These are phyloP conservation scores for Dichotomopilus funicola DNA, from an alignment of 2,329 filamentous ascomycete species.

Conservation along the genomic window DNA sequence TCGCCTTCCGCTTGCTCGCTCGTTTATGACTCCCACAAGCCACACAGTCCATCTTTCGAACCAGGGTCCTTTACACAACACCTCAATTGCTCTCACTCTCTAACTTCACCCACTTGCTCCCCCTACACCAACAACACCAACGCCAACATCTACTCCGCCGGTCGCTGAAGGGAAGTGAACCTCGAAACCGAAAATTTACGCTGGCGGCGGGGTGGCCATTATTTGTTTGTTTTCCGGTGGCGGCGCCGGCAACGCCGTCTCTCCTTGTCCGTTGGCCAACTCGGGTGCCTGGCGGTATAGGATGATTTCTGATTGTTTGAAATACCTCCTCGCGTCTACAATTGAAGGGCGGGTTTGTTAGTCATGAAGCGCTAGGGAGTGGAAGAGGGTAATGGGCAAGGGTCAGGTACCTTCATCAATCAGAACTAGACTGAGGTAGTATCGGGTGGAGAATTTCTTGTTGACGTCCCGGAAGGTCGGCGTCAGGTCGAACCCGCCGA, in stretches of 20 bases:
- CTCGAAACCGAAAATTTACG: too few species aligned
- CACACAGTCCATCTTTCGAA: too few species aligned
- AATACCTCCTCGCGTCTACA: constrained; percentile 87
- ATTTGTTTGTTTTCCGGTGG: constrained; percentile 40
- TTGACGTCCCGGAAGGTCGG: constrained; percentile 99
- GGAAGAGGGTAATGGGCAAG: constrained; percentile 6
- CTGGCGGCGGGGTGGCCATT: constrained; percentile 33
- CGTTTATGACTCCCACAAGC: too few species aligned
- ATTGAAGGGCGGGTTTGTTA: constrained; percentile 17
- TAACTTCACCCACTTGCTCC: constrained; percentile 7
- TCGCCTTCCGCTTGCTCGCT: too few species aligned
- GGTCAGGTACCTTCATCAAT: constrained; percentile 74
- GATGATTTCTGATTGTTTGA: constrained; percentile 98
- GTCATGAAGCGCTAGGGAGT: not conserved
- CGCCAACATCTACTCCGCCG: not conserved
- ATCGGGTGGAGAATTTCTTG: constrained; percentile 98
- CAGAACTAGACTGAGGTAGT: constrained; percentile 92
- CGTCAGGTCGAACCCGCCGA: constrained; percentile 94
- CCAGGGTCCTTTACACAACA: too few species aligned
- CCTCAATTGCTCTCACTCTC: too few species aligned
- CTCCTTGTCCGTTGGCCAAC: constrained; percentile 37
- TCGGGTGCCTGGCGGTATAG: constrained; percentile 78
- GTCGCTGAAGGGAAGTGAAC: not conserved
- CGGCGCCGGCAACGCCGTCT: constrained; percentile 34
- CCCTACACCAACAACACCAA: constrained; percentile 6